These are phyloP conservation scores for Malus fusca DNA, from an alignment of 306 rosid species.

Conservation along the genomic window DNA sequence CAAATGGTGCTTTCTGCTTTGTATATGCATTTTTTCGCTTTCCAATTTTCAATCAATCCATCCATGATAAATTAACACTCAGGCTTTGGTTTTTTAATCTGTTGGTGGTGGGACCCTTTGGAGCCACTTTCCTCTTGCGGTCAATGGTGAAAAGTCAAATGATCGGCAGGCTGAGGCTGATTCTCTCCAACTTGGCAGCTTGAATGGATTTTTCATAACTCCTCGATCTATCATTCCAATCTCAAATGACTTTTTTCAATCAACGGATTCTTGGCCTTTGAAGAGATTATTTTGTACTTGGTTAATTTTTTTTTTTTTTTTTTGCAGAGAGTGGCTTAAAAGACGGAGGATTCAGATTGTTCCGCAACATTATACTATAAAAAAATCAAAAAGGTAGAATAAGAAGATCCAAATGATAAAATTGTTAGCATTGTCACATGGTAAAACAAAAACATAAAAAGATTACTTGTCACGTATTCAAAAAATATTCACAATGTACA, in stretches of 20 bases:
- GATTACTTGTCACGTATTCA: too few species aligned
- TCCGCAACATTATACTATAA: too few species aligned
- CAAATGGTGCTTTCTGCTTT: neutral
- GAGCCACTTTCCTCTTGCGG: conserved; percentile 11
- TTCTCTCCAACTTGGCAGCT: conserved; percentile 43
- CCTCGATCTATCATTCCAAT: neutral
- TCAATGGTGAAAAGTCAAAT: conserved; percentile 47
- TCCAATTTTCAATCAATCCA: neutral
- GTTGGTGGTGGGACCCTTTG: conserved; percentile 34
- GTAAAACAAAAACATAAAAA: too few species aligned
- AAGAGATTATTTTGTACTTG: too few species aligned
- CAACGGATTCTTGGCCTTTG: too few species aligned
- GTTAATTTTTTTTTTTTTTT: too few species aligned
- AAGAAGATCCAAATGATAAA: too few species aligned
- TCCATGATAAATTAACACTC: neutral
- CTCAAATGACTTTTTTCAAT: neutral
- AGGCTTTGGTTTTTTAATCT: neutral
- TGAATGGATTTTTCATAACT: neutral
- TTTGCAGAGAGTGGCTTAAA: too few species aligned
- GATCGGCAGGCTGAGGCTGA: conserved; percentile 50
- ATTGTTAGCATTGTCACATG: too few species aligned
- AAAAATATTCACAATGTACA: too few species aligned
- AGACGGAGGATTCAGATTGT: too few species aligned
- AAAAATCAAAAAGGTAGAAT: too few species aligned
- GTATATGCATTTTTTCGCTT: neutral